These are phyloP conservation scores for Boletus eberwhitei DNA, from an alignment of 768 basidiomycete genomes.

Conservation along the genomic window DNA sequence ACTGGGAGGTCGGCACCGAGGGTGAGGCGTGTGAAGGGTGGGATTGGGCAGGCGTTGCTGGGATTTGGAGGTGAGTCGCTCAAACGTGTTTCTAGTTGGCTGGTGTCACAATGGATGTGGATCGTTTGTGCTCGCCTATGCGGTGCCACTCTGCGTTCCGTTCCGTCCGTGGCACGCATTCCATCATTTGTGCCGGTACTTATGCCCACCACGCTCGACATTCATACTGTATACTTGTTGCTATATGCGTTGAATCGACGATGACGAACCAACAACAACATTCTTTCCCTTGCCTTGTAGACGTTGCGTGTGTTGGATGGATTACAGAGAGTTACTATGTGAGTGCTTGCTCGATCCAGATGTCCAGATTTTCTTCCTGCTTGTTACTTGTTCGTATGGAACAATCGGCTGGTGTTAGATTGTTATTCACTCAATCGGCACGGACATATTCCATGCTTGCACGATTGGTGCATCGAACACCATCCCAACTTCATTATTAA, in stretches of 20 bases:
- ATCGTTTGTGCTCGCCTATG: not conserved
- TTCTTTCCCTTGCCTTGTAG: conserved; percentile 24
- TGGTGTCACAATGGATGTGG: not conserved
- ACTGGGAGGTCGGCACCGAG: conserved; percentile 23
- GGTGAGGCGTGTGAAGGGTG: conserved; percentile 39
- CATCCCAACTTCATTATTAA: not conserved
- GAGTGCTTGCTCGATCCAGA: conserved; percentile 22
- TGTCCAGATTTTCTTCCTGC: not conserved
- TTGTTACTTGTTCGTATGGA: not conserved
- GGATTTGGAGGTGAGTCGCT: conserved; percentile 48
- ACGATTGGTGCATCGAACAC: too few species aligned
- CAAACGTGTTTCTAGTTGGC: not conserved
- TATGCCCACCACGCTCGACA: not conserved
- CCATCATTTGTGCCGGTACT: not conserved
- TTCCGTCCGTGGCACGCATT: not conserved
- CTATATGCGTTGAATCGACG: not conserved
- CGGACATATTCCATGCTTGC: not conserved
- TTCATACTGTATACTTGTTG: too few species aligned
- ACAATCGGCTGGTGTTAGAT: too few species aligned
- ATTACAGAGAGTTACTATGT: conserved; percentile 54
- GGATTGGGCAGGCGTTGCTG: conserved; percentile 59
- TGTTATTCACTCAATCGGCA: too few species aligned
- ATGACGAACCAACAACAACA: conserved; percentile 8
- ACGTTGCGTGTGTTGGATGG: conserved; percentile 57
- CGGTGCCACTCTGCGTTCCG: not conserved